Evolutionary conservation across 2,329 filamentous ascomycete species (phyloP), one percentile per base, ranked within the genome.

Genomic region (Trichophyton mentagrophytes): DNA sequence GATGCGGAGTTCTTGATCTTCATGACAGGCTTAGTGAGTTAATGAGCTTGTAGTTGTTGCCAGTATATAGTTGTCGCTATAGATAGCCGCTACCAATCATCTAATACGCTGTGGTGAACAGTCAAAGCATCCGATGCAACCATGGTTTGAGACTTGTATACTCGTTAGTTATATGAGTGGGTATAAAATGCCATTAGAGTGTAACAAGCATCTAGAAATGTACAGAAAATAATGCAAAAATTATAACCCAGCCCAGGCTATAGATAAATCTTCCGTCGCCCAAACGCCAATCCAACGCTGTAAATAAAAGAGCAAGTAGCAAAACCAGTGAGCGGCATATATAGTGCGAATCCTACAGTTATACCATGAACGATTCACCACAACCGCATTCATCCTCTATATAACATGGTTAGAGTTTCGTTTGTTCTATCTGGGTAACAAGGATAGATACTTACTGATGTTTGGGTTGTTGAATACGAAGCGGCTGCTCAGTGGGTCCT

Each of bases 381-480:
- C 92, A 97, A 44, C 92, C 92, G 69, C 92, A 97, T 80, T 95
- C 83, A 71, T 96, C 92, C 81, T 95, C 91, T 96, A 72, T 38
- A 53, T n/a, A 53, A n/a, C 33, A 33, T 7, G 47, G 64, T 71
- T 66, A 72, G 70, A 63, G 61, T 58, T 36, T n/a, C 22, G 13
- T 25, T 17, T 55, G 51, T 27, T 15, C 17, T 40, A 22, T 27
- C 25, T 51, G 27, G 44, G 58, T 20, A 33, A 22, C 46, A 57
- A 57, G 13, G 53, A 22, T 27, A 15, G 17, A 27, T 38, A 85
- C 91, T 83, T 78, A 96, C 91, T 99, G 72, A 97, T 97, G 70
- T 99, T 99, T 1, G 93, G 93, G 73, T 99, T 99, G 72, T 84
- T 86, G 77, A 99, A 99, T 58, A 96, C 85, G 74, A 99, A 99